These are phyloP conservation scores for Boletellus deceptivus DNA, from an alignment of 1,284 basidiomycete species.

Conservation along the genomic window DNA sequence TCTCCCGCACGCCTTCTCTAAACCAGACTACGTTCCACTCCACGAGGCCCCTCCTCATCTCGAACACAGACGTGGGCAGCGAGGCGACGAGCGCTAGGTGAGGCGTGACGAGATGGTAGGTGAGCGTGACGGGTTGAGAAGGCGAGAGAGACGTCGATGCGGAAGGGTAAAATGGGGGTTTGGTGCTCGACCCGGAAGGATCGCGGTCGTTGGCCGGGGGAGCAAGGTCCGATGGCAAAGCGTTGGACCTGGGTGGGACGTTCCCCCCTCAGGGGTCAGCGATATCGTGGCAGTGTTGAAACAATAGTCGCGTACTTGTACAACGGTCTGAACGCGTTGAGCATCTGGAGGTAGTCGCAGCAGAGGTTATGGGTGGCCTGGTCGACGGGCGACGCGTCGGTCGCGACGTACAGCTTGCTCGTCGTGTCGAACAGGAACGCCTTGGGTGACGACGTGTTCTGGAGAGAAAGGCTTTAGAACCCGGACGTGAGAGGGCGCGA, in stretches of 20 bases:
- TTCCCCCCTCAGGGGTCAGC: slow-evolving; percentile 1
- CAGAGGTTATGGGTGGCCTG: slow-evolving; percentile 84
- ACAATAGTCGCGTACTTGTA: slow-evolving; percentile 60
- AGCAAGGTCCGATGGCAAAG: slow-evolving; percentile 16
- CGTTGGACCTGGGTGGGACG: slow-evolving; percentile 38
- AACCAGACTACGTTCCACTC: slow-evolving; percentile 95
- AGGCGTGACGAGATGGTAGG: slow-evolving; percentile 84
- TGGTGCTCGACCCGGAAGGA: slow-evolving; percentile 4
- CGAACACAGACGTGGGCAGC: slow-evolving; percentile 77
- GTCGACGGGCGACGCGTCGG: slow-evolving; percentile 92
- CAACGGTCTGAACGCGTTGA: slow-evolving; percentile 81
- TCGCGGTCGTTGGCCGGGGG: slow-evolving; percentile 4
- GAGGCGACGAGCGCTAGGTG: slow-evolving; percentile 81
- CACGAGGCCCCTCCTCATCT: slow-evolving; percentile 76
- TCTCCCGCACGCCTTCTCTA: slow-evolving; percentile 74
- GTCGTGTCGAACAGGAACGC: slow-evolving; percentile 90
- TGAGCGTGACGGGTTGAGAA: slow-evolving; percentile 68
- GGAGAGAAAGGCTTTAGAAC: slow-evolving; percentile 1
- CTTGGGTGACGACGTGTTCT: slow-evolving; percentile 90
- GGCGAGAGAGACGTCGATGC: slow-evolving; percentile 58
- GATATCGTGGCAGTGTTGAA: not conserved
- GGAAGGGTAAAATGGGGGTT: slow-evolving; percentile 31
- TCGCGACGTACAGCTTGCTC: slow-evolving; percentile 87
- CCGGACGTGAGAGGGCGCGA: not conserved
- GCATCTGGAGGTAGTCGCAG: slow-evolving; percentile 88